Base-by-base conservation (phyloP, 2,329 filamentous ascomycete species). In the Calonectria ilicicola region DNA sequence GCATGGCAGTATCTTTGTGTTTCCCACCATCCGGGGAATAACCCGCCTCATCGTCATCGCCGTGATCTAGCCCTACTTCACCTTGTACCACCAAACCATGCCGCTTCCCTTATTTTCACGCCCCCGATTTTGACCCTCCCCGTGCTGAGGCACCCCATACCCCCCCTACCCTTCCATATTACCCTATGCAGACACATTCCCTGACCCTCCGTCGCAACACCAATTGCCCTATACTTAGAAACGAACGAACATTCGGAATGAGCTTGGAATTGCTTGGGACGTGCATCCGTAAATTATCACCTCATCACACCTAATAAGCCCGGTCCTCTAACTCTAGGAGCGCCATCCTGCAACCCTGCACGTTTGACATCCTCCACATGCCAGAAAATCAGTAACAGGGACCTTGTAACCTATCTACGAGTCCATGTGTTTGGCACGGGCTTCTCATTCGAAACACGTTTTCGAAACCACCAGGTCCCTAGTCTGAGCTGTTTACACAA, bases 391-490 rank as follows among this genome's bases (percentile, higher is more conserved):
- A 40, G 23, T 23, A 40, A 63, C 40, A 46, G 26, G 29, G 53
- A n/a, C 35, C 32, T 60, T 32, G 35, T 32, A 35, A 21, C 17
- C 12, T 23, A 42, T 64, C 47, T 29, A 60, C 51, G 32, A 60
- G 49, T 70, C 67, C 47, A 53, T 42, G 42, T 64, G 62, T 65
- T 65, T 60, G 38, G 47, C 60, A 65, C 46, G 32, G 27, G 40
- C 58, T 29, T 69, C 29, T 32, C 44, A 53, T 44, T 49, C 65
- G 67, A 70, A 58, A 70, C 67, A 29, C 47, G 15, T 38, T 19
- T 27, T 46, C 62, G 51, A 70, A 70, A 70, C 68, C 44, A 60
- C 32, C 51, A 65, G 62, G 62, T 66, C 29, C 49, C 47, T 51
- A n/a, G 47, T 17, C 35, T 8, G 38, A 32, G 23, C 40, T 47